Evolutionary conservation across 2,329 filamentous ascomycete species (phyloP).

Genomic region (Ampelomyces quisqualis): DNA sequence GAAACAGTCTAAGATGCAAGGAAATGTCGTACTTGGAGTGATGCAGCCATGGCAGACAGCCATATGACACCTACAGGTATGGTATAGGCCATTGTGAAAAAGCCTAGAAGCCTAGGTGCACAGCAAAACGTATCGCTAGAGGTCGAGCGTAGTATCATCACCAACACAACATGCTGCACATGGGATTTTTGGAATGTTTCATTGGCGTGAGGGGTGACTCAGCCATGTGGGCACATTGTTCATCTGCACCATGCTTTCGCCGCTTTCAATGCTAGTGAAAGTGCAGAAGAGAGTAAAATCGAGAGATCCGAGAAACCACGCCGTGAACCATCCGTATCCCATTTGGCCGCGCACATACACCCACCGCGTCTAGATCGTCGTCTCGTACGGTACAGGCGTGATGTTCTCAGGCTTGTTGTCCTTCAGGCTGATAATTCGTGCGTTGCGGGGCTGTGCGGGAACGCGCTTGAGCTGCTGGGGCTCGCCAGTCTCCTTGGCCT

Average conservation of each 20-base stretch:
- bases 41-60: too few species aligned
- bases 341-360: conserved; percentile 37
- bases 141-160: too few species aligned
- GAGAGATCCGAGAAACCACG: conserved; percentile 45
- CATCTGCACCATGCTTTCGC: conserved; percentile 41
- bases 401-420: conserved; percentile 90
- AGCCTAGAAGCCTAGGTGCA: too few species aligned
- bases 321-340: conserved; percentile 44
- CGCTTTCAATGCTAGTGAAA: conserved; percentile 44
- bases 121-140: too few species aligned
- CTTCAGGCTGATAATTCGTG: conserved; percentile 74
- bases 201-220: conserved; percentile 41
- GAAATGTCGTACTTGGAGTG: too few species aligned
- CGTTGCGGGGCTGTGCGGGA: conserved; percentile 75
- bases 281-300: conserved; percentile 43
- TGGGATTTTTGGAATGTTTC: conserved; percentile 23
- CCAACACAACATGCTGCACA: not conserved
- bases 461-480: conserved; percentile 92
- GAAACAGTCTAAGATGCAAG: too few species aligned
- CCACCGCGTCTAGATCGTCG: conserved; percentile 75
- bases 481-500: conserved; percentile 87
- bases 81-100: too few species aligned
- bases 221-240: conserved; percentile 40
- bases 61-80: too few species aligned
- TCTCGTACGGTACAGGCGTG: conserved; percentile 92